phyloP scores from a whole-genome alignment of 768 basidiomycete species.

The Leccinum boreale region DNA sequence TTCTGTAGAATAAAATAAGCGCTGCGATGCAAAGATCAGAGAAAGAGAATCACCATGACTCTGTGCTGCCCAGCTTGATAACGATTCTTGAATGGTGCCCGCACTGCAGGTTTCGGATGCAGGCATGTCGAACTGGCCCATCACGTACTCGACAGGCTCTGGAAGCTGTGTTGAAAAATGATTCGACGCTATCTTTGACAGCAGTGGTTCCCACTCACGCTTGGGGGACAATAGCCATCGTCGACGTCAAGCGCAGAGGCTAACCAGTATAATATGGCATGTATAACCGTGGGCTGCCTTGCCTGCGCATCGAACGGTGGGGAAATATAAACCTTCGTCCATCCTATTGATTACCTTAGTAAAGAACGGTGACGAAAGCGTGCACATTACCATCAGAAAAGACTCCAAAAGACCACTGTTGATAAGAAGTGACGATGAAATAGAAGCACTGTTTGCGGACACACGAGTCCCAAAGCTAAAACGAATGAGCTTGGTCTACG shows the following conservation, averaged over 20 bases:
- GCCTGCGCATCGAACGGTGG: constrained; percentile 40
- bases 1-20: constrained; percentile 13
- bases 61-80: constrained; percentile 31
- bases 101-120: constrained; percentile 16
- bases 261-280: constrained; percentile 55
- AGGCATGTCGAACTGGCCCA: constrained; percentile 27
- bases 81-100: constrained; percentile 22
- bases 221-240: constrained; percentile 28
- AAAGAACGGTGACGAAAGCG: background rate
- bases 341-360: constrained; percentile 36
- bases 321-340: constrained; percentile 52
- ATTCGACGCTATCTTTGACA: background rate
- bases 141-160: constrained; percentile 30
- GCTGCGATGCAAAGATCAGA: background rate
- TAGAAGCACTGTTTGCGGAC: constrained; percentile 44
- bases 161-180: constrained; percentile 20
- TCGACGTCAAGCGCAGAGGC: constrained; percentile 43
- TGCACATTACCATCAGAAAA: constrained; percentile 49
- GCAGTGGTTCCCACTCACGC: constrained; percentile 13
- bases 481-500: constrained; percentile 7
- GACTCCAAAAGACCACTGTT: constrained; percentile 58
- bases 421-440: constrained; percentile 60
- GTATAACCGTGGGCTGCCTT: constrained; percentile 47
- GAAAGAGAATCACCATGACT: constrained; percentile 25
- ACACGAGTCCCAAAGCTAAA: constrained; percentile 51